These are phyloP conservation scores for Eleusine indica DNA, from an alignment of 176 grass and related monocot genomes.

Conservation along the genomic window DNA sequence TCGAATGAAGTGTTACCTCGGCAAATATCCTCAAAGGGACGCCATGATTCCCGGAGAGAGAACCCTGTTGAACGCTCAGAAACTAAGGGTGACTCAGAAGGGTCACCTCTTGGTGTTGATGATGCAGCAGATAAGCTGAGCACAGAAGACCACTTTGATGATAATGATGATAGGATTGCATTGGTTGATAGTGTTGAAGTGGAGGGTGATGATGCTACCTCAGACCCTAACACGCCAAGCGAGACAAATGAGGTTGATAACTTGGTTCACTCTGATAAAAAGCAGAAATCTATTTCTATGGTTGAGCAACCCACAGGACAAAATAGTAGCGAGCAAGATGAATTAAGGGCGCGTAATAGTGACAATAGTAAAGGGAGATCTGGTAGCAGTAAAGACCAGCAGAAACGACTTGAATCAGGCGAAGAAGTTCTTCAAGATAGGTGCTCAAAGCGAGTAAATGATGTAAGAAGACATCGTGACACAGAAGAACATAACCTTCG, in stretches of 20 bases:
- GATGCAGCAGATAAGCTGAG: slow-evolving; percentile 63
- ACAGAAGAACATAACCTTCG: slow-evolving; percentile 50
- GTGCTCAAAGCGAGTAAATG: slow-evolving; percentile 44
- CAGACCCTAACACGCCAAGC: slow-evolving; percentile 53
- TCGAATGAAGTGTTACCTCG: slow-evolving; percentile 51
- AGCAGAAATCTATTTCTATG: slow-evolving; percentile 48
- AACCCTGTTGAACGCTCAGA: slow-evolving; percentile 56
- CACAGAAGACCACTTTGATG: slow-evolving; percentile 61
- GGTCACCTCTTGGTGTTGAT: slow-evolving; percentile 47
- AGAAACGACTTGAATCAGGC: slow-evolving; percentile 58
- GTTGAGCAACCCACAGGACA: slow-evolving; percentile 48
- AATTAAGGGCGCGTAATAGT: slow-evolving; percentile 49
- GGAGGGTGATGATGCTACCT: slow-evolving; percentile 68
- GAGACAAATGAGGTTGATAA: slow-evolving; percentile 53
- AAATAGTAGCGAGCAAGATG: slow-evolving; percentile 56
- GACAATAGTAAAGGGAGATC: slow-evolving; percentile 76
- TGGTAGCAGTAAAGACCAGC: slow-evolving; percentile 71
- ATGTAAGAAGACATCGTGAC: slow-evolving; percentile 57
- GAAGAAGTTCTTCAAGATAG: slow-evolving; percentile 73
- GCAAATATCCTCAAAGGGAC: slow-evolving; percentile 45
- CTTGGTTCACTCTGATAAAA: slow-evolving; percentile 53
- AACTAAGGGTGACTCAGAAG: slow-evolving; percentile 58
- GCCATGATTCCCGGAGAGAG: slow-evolving; percentile 49
- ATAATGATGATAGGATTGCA: slow-evolving; percentile 52
- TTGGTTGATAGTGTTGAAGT: slow-evolving; percentile 69